Evolutionary conservation across 202 grass and related monocot genomes (phyloP).

Genomic region (Panicum hallii): DNA sequence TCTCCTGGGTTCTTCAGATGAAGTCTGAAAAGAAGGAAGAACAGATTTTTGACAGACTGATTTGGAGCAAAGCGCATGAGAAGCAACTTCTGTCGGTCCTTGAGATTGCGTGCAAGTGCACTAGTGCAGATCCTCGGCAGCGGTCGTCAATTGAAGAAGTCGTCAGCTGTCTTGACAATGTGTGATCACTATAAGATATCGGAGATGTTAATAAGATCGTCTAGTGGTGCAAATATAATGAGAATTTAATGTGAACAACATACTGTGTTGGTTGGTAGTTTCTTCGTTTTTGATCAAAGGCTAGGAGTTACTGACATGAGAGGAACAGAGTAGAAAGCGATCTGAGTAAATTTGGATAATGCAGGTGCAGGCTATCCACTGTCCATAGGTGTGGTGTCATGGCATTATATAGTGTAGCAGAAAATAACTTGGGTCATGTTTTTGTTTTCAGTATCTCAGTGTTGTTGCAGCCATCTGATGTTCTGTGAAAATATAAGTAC

Average conservation of each 20-base stretch:
- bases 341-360: slow-evolving; percentile 13
- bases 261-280: slow-evolving; percentile 15
- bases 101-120: slow-evolving; percentile 73
- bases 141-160: slow-evolving; percentile 86
- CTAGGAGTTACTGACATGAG: slow-evolving; percentile 44
- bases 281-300: slow-evolving; percentile 19
- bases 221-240: too few relatives aligned
- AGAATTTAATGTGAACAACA: too few relatives aligned
- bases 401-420: neutral
- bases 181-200: slow-evolving; percentile 51
- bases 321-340: slow-evolving; percentile 30
- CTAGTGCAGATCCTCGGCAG: slow-evolving; percentile 67
- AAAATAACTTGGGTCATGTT: neutral
- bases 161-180: slow-evolving; percentile 70
- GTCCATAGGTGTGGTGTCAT: slow-evolving; percentile 22
- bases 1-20: slow-evolving; percentile 88
- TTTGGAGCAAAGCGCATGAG: slow-evolving; percentile 71
- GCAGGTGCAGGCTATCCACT: slow-evolving; percentile 22
- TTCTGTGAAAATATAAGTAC: neutral
- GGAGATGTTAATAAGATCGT: too few relatives aligned
- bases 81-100: slow-evolving; percentile 80
- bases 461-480: neutral
- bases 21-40: slow-evolving; percentile 84
- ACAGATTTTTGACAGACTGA: slow-evolving; percentile 65
- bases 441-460: slow-evolving; percentile 4